phyloP scores from a whole-genome alignment of 495 filamentous ascomycete species.

The Tirmania nivea region DNA sequence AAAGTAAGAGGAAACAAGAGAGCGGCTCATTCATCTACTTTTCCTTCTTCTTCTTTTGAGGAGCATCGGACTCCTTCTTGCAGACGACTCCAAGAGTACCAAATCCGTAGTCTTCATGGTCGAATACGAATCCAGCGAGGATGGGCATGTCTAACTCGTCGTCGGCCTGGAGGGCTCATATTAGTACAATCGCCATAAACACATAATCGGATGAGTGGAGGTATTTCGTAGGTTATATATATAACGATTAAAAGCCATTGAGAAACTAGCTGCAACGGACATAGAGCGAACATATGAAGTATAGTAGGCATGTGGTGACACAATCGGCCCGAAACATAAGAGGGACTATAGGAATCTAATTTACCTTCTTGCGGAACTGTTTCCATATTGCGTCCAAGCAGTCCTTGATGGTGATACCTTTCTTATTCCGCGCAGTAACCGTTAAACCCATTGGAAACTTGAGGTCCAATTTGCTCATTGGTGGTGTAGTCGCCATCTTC shows the following conservation, averaged over 20 bases:
- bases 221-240: neutral
- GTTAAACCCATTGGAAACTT: slow-evolving; percentile 71
- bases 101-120: slow-evolving; percentile 54
- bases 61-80: neutral
- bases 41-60: slow-evolving; percentile 4
- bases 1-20: neutral
- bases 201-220: neutral
- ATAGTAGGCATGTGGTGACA: too few relatives aligned
- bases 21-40: slow-evolving; percentile 21
- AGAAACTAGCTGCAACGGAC: too few relatives aligned
- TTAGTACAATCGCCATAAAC: neutral
- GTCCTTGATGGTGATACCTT: slow-evolving; percentile 89
- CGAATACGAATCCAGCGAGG: slow-evolving; percentile 86
- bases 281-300: too few relatives aligned
- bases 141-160: slow-evolving; percentile 68
- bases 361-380: slow-evolving; percentile 79
- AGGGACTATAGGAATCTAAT: too few relatives aligned
- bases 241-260: too few relatives aligned
- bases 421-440: slow-evolving; percentile 70
- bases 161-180: slow-evolving; percentile 38
- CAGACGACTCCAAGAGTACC: neutral
- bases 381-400: slow-evolving; percentile 85
- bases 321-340: neutral
- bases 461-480: slow-evolving; percentile 82
- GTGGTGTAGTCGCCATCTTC: slow-evolving; percentile 54